These are phyloP conservation scores for Ceratocystis colombiana DNA, from an alignment of 2,329 filamentous ascomycete species.

Conservation along the genomic window DNA sequence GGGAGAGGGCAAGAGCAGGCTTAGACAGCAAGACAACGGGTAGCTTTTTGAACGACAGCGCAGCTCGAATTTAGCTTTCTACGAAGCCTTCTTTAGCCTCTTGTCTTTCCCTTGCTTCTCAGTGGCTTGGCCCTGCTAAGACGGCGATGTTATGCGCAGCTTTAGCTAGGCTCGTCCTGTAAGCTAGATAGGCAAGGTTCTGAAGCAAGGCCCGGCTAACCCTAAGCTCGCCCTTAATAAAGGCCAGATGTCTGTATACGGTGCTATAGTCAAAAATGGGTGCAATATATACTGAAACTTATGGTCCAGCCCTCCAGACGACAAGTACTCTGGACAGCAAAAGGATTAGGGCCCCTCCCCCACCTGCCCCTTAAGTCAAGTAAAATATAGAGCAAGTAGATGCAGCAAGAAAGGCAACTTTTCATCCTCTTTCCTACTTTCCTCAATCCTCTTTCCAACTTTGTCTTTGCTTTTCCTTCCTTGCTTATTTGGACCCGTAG, in stretches of 20 bases:
- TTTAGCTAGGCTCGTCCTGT: not conserved
- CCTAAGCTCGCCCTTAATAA: not conserved
- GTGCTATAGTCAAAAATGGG: too few relatives aligned
- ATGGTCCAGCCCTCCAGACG: not conserved
- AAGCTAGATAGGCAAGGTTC: constrained; percentile 8
- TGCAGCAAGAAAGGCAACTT: not conserved
- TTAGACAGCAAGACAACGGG: not conserved
- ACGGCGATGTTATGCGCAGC: not conserved
- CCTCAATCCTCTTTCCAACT: not conserved
- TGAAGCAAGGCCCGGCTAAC: not conserved
- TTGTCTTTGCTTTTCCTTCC: constrained; percentile 1
- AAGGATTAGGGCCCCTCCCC: not conserved
- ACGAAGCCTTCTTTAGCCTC: not conserved
- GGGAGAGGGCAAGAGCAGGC: not conserved
- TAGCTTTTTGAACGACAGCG: not conserved
- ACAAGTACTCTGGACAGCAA: not conserved
- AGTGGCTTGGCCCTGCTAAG: not conserved
- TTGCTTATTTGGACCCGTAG: not conserved
- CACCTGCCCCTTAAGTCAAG: constrained; percentile 11
- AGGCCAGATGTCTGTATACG: too few relatives aligned
- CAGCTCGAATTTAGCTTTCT: not conserved
- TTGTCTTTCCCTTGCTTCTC: not conserved
- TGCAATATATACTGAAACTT: not conserved
- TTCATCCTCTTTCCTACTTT: not conserved
- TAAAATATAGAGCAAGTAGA: constrained; percentile 9